Percentiles rank a stretch among this genome's conserved stretches.
phyloP scores from a whole-genome alignment of 106 monocot species.

The Hemerocallis citrina region DNA sequence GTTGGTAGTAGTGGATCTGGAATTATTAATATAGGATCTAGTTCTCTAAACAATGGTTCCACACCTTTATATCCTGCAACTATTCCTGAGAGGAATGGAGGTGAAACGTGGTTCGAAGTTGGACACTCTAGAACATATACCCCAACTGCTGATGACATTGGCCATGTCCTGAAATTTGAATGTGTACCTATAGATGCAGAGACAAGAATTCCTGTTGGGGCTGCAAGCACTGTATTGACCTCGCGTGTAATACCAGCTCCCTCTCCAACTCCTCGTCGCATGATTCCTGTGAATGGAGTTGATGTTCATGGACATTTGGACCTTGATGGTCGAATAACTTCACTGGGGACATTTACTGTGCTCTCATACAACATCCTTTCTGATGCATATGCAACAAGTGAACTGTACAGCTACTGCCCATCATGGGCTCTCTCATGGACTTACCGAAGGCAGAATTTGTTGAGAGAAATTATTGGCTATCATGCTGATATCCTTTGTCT shows the following conservation, averaged over 20 bases:
- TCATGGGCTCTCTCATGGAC: conserved; percentile 96
- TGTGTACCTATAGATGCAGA: conserved; percentile 72
- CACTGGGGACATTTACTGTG: conserved; percentile 71
- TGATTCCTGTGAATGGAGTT: conserved; percentile 67
- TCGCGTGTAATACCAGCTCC: conserved; percentile 96
- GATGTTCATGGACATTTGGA: conserved; percentile 52
- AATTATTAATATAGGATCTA: conserved; percentile 1
- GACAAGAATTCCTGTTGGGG: conserved; percentile 54
- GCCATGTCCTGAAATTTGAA: conserved; percentile 87
- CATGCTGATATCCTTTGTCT: conserved; percentile 98
- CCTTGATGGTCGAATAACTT: conserved; percentile 38
- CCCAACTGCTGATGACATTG: conserved; percentile 86
- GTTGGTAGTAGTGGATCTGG: conserved; percentile 17
- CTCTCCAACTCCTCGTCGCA: conserved; percentile 75
- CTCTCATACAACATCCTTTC: conserved; percentile 96
- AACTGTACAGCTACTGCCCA: conserved; percentile 85
- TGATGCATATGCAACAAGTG: conserved; percentile 81
- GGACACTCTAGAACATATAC: conserved; percentile 77
- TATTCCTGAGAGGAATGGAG: conserved; percentile 49
- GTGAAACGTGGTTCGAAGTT: conserved; percentile 86
- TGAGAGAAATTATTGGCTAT: conserved; percentile 89
- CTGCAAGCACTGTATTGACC: conserved; percentile 54
- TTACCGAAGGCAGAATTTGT: conserved; percentile 89
- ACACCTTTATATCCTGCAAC: conserved; percentile 44
- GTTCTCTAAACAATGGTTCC: conserved; percentile 48